These are phyloP conservation scores for Coemansia sp. DNA, from an alignment of 192 early-diverging fungal species.

Conservation along the genomic window DNA sequence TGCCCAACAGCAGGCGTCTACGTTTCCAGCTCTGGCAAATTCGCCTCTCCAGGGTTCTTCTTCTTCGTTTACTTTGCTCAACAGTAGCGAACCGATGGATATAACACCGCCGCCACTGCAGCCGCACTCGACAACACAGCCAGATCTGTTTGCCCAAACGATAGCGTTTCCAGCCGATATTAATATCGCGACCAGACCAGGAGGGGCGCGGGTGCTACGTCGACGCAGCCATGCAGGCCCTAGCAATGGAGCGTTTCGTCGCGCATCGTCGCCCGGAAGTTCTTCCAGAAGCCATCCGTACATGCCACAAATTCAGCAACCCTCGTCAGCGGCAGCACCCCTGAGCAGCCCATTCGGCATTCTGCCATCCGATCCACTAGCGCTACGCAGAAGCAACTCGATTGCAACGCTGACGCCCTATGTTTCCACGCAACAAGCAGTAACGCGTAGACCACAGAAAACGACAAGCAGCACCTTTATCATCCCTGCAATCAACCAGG, in stretches of 20 bases:
- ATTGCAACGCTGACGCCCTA: background rate
- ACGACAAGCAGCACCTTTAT: conserved; percentile 7
- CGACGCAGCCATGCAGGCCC: conserved; percentile 7
- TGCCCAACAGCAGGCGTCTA: background rate
- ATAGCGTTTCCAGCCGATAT: background rate
- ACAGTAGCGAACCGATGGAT: background rate
- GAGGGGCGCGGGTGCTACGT: conserved; percentile 15
- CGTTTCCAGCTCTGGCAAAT: background rate
- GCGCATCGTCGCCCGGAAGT: conserved; percentile 8
- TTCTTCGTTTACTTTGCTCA: background rate
- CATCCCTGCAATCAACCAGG: conserved; percentile 49
- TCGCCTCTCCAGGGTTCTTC: background rate
- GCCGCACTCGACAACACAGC: background rate
- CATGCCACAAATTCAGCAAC: conserved; percentile 13
- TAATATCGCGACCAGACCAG: background rate
- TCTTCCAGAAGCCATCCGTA: conserved; percentile 24
- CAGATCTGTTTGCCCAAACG: background rate
- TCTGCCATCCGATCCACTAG: background rate
- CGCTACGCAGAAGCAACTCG: conserved; percentile 14
- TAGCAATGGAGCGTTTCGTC: background rate
- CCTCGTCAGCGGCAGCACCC: background rate
- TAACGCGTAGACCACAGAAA: background rate
- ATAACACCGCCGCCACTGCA: background rate
- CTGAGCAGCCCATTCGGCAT: background rate
- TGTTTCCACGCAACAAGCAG: background rate